These are phyloP conservation scores for Pythium angustatum DNA, from an alignment of 352 stramenopile species.

Conservation along the genomic window DNA sequence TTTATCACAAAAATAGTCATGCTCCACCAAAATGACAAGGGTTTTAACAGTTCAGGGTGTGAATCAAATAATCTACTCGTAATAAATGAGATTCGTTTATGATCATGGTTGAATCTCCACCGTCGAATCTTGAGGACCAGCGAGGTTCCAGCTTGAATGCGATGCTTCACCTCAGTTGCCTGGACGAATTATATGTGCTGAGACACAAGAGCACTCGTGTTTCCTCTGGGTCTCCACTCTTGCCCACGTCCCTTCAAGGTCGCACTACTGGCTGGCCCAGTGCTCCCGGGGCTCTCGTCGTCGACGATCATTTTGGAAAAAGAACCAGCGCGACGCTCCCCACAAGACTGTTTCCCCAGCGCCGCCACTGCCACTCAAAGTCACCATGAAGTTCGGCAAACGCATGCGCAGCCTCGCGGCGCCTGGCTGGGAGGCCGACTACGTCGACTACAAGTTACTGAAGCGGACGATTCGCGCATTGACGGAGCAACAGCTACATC, in stretches of 20 bases:
- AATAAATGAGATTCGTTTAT: conserved; percentile 1
- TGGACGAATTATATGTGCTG: not conserved
- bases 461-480: conserved; percentile 65
- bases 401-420: conserved; percentile 68
- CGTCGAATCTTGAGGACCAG: not conserved
- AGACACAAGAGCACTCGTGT: not conserved
- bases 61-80: not conserved
- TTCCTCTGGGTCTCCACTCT: not conserved
- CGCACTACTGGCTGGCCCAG: too few relatives aligned
- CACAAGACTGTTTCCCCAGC: not conserved
- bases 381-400: conserved; percentile 91
- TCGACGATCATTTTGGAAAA: conserved; percentile 21
- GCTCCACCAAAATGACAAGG: not conserved
- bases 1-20: conserved; percentile 11
- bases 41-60: conserved; percentile 7
- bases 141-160: not conserved
- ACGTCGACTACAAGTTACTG: conserved; percentile 83
- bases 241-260: not conserved
- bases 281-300: not conserved
- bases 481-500: not conserved
- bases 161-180: not conserved
- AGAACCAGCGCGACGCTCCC: conserved; percentile 2
- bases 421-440: conserved; percentile 59
- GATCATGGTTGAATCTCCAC: conserved; percentile 6
- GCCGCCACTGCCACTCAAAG: too few relatives aligned